A percentile compares a stretch with the other conserved stretches of the same genome.
These are phyloP conservation scores for Paecilomyces fulvus DNA, from an alignment of 2,329 filamentous ascomycete genomes.

Conservation along the genomic window DNA sequence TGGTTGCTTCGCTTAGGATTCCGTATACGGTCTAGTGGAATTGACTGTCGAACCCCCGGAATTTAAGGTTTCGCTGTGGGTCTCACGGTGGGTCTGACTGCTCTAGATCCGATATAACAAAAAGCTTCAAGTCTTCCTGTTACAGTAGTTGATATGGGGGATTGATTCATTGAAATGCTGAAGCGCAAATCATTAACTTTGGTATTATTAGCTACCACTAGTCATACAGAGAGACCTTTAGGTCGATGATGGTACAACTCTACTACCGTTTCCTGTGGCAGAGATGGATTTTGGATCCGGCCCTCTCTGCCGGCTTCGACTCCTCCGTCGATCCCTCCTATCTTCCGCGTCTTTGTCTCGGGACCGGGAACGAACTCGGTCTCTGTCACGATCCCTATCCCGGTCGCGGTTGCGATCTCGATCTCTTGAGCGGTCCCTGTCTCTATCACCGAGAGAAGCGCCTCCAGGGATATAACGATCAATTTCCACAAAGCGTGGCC, in stretches of 20 bases:
- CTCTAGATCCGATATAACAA: not conserved
- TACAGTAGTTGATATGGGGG: too few species aligned
- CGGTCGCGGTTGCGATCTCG: slow-evolving; percentile 12
- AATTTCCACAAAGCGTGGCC: slow-evolving; percentile 28
- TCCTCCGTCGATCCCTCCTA: slow-evolving; percentile 12
- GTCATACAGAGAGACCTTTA: not conserved
- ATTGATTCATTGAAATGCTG: too few species aligned
- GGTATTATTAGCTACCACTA: not conserved
- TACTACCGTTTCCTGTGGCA: not conserved
- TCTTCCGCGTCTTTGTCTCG: slow-evolving; percentile 10
- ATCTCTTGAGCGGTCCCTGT: slow-evolving; percentile 8
- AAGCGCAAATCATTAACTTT: not conserved
- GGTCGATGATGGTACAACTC: not conserved
- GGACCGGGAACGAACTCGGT: slow-evolving; percentile 13
- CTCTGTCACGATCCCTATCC: slow-evolving; percentile 11
- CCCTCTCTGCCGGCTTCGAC: slow-evolving; percentile 15
- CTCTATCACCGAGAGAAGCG: not conserved
- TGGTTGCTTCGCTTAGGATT: not conserved
- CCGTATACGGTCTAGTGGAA: not conserved
- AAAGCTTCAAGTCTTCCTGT: not conserved
- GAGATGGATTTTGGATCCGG: not conserved
- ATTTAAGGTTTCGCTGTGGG: not conserved
- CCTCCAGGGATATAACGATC: slow-evolving; percentile 38
- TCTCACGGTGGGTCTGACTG: not conserved
- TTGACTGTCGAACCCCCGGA: not conserved